Conservation (phyloP, 768 basidiomycete genomes). For the Mycena polygramma region DNA sequence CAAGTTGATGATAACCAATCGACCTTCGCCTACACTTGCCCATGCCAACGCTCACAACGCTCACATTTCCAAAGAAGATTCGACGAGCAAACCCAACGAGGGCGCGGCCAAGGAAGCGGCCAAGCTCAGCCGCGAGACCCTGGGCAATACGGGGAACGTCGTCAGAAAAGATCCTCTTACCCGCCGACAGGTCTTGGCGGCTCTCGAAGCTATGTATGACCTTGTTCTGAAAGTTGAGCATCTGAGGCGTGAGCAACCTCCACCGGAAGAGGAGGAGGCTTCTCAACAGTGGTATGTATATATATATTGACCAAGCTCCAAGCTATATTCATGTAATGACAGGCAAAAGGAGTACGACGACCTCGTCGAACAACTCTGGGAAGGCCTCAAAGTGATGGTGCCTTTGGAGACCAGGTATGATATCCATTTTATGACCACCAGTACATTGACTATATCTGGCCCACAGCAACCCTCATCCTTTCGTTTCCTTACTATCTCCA, state of each 20-base stretch:
- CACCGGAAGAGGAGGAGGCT: constrained; percentile 66
- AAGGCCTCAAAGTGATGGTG: constrained; percentile 85
- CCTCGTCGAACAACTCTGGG: constrained; percentile 82
- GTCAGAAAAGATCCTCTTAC: constrained; percentile 81
- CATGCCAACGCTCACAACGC: constrained; percentile 62
- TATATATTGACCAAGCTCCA: not conserved
- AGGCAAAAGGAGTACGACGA: constrained; percentile 72
- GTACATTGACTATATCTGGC: not conserved
- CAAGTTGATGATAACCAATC: constrained; percentile 78
- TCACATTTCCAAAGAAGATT: constrained; percentile 70
- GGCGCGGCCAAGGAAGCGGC: constrained; percentile 81
- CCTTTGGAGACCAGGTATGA: constrained; percentile 92
- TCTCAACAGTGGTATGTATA: constrained; percentile 59
- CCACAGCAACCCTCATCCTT: constrained; percentile 91
- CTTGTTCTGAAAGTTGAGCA: constrained; percentile 88
- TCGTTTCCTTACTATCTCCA: constrained; percentile 90
- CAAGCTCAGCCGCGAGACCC: constrained; percentile 79
- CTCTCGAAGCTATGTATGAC: constrained; percentile 90
- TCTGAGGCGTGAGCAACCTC: constrained; percentile 82
- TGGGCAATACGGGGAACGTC: constrained; percentile 73
- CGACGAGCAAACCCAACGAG: constrained; percentile 54
- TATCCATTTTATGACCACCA: constrained; percentile 3
- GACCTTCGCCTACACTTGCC: constrained; percentile 59
- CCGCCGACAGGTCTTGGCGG: constrained; percentile 80
- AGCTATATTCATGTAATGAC: constrained; percentile 10